These are phyloP conservation scores for Tilletia setariae DNA, from an alignment of 1,284 basidiomycete species.

Conservation along the genomic window DNA sequence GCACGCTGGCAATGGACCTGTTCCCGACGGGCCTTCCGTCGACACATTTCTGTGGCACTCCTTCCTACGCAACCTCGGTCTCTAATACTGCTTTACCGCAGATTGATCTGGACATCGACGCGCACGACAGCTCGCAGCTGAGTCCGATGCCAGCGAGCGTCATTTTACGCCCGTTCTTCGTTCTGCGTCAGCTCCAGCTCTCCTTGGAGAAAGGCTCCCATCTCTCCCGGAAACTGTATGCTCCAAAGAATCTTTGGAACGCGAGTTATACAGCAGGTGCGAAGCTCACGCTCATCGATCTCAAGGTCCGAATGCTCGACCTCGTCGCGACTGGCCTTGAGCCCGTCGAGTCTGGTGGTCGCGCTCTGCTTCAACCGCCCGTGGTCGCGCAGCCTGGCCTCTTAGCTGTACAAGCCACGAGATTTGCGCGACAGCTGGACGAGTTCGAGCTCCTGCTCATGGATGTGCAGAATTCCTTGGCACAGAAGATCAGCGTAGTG, in stretches of 20 bases:
- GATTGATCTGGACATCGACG: slow-evolving; percentile 11
- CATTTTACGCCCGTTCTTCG: slow-evolving; percentile 30
- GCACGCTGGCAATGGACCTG: slow-evolving; percentile 23
- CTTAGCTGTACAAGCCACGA: slow-evolving; percentile 30
- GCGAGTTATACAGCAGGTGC: slow-evolving; percentile 53
- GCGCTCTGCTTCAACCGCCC: slow-evolving; percentile 23
- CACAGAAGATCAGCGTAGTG: slow-evolving; percentile 64
- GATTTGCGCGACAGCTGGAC: slow-evolving; percentile 57
- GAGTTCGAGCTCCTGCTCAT: slow-evolving; percentile 81
- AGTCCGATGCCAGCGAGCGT: slow-evolving; percentile 20
- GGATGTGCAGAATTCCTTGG: slow-evolving; percentile 62
- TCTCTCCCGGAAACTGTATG: slow-evolving; percentile 78
- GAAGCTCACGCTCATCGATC: slow-evolving; percentile 73
- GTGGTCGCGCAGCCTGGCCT: slow-evolving; percentile 31
- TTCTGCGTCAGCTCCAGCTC: slow-evolving; percentile 25
- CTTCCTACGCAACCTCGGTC: slow-evolving; percentile 28
- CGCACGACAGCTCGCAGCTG: not conserved
- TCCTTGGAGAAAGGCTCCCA: slow-evolving; percentile 66
- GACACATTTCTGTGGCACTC: slow-evolving; percentile 25
- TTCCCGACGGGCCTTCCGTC: slow-evolving; percentile 42
- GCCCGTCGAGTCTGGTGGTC: slow-evolving; percentile 60
- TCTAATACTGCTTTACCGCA: slow-evolving; percentile 10
- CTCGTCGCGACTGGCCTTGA: slow-evolving; percentile 72
- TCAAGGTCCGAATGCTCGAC: slow-evolving; percentile 80
- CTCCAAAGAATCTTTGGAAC: slow-evolving; percentile 80